These are phyloP conservation scores for Leccinum sublutescens DNA, from an alignment of 768 basidiomycete genomes.

Conservation along the genomic window DNA sequence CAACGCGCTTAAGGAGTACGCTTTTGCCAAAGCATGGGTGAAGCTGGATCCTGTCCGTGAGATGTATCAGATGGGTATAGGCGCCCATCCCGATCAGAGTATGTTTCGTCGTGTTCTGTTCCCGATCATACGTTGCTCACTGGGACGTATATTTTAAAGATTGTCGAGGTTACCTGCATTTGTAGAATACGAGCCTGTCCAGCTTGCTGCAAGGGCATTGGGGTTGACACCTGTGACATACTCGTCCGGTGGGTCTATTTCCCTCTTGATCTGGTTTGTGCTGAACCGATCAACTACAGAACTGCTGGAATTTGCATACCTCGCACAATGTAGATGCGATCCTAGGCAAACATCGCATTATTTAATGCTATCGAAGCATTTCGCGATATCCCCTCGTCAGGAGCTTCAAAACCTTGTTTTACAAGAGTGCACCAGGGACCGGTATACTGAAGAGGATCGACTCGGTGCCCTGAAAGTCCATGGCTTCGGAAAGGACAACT, in stretches of 20 bases:
- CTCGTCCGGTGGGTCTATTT: slow-evolving; percentile 50
- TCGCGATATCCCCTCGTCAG: slow-evolving; percentile 42
- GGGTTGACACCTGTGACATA: slow-evolving; percentile 69
- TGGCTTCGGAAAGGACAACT: slow-evolving; percentile 63
- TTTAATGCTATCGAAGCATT: slow-evolving; percentile 54
- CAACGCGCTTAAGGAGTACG: slow-evolving; percentile 43
- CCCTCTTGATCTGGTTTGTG: neutral
- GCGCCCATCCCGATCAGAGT: slow-evolving; percentile 80
- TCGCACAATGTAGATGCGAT: slow-evolving; percentile 80
- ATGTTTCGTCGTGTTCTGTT: slow-evolving; percentile 19
- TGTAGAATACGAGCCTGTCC: slow-evolving; percentile 39
- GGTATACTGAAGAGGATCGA: slow-evolving; percentile 62
- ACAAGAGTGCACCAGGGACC: slow-evolving; percentile 59
- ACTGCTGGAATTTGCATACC: slow-evolving; percentile 70
- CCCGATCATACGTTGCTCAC: slow-evolving; percentile 3
- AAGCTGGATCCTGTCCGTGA: slow-evolving; percentile 61
- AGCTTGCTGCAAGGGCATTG: slow-evolving; percentile 44
- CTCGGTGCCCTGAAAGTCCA: slow-evolving; percentile 46
- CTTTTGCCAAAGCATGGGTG: slow-evolving; percentile 43
- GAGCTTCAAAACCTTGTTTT: slow-evolving; percentile 57
- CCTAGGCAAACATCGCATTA: slow-evolving; percentile 60
- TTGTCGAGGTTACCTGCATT: slow-evolving; percentile 45
- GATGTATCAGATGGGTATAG: slow-evolving; percentile 69
- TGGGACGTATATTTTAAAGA: slow-evolving; percentile 47
- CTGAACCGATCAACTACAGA: slow-evolving; percentile 40